Base-by-base conservation (phyloP, 257 asterid species). In the Agastache rugosa region DNA sequence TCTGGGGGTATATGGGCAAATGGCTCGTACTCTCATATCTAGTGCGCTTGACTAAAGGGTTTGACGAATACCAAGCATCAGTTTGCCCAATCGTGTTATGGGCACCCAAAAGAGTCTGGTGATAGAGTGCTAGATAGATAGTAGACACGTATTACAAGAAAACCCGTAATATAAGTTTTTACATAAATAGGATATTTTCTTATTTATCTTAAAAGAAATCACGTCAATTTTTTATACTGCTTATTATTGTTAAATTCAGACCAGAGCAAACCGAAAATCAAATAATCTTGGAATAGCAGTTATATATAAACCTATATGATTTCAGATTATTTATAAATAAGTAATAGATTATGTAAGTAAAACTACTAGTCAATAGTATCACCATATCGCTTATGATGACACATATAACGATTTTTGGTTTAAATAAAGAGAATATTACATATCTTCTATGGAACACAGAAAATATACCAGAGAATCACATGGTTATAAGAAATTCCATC, bases 1-100 rank as follows among this genome's bases (percentile, higher is more conserved):
- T 89, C 91, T 92, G 99, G 81, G 99, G 98, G 82, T 90, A 95
- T 76, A 89, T 71, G 87, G 97, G 91, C 94, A 95, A 95, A 85
- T 84, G 85, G 91, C 97, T 84, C 61, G 93, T 89, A 86, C 90
- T 84, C 87, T 90, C 98, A 85, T 84, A 84, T 84, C 97, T 94
- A 94, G 92, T 87, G 76, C 96, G 98, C 98, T 94, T 94, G 88
- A 84, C 87, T 90, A 94, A 82, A 80, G 87, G 88, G 89, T 90
- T 84, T 83, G 93, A 66, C 45, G 97, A 80, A 88, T 83, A 90
- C 99, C 97, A 92, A 86, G 96, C 97, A 81, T 94, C 96, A 84
- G 90, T 82, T 87, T 84, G 98, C 86, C 97, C 98, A 88, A 83
- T 77, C 79, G 82, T 83, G 96, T 82, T 89, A 85, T 85, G 85